These are phyloP conservation scores for Paecilomyces variotii DNA, from an alignment of 2,329 filamentous ascomycete species.

Conservation along the genomic window DNA sequence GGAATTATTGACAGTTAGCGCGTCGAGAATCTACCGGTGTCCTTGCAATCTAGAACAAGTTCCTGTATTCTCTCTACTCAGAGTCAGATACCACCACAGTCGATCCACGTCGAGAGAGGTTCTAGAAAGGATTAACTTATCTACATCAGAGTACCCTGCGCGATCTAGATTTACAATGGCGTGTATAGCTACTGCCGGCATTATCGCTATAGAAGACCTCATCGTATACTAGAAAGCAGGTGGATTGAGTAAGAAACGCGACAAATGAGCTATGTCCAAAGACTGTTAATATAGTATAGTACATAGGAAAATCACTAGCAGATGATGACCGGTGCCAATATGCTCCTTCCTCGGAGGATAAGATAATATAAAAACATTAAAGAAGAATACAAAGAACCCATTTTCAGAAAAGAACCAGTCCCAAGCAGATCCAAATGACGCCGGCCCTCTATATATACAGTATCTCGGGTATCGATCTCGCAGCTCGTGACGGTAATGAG, in stretches of 20 bases:
- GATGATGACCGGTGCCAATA: not conserved
- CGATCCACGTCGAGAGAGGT: no score
- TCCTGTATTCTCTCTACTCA: no score
- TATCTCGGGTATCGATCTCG: not conserved
- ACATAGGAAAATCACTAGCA: not conserved
- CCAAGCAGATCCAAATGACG: not conserved
- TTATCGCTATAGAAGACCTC: not conserved
- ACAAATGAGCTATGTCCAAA: not conserved
- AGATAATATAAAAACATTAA: not conserved
- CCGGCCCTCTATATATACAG: not conserved
- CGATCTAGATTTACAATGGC: no score
- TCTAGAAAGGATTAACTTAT: no score
- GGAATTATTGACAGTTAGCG: not conserved
- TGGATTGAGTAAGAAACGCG: not conserved
- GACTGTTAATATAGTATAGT: not conserved
- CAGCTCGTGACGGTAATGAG: not conserved
- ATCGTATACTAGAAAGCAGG: not conserved
- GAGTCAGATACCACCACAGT: no score
- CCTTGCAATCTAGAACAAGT: no score
- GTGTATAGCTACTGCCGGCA: no score
- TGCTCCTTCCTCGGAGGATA: not conserved
- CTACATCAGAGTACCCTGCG: no score
- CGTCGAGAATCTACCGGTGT: not conserved
- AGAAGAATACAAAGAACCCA: not conserved
- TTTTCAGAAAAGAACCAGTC: not conserved